Evolutionary conservation across 2,329 filamentous ascomycete genomes (phyloP).

Genomic region (Cladosporium sp.): DNA sequence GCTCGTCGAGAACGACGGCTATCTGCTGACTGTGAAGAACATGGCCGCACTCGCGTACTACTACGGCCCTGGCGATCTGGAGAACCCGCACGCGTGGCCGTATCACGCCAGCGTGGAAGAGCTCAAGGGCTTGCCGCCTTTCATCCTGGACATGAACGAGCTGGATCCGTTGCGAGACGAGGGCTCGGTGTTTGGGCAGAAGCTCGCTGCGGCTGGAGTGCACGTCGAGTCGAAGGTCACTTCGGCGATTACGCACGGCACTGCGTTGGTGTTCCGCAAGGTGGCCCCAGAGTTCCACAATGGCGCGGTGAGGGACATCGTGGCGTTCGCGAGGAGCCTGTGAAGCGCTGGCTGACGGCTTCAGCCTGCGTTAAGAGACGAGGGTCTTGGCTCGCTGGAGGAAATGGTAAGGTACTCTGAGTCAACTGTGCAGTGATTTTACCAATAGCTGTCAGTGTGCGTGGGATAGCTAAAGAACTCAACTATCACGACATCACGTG

Average conservation of each 20-base stretch:
- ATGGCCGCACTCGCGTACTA: slow-evolving; percentile 29
- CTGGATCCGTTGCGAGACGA: slow-evolving; percentile 38
- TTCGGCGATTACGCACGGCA: slow-evolving; percentile 32
- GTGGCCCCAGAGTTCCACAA: slow-evolving; percentile 32
- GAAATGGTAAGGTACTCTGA: too few relatives aligned
- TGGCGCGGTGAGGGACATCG: slow-evolving; percentile 29
- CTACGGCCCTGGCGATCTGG: slow-evolving; percentile 33
- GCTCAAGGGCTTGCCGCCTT: slow-evolving; percentile 35
- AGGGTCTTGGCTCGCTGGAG: too few relatives aligned
- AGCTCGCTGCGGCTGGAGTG: slow-evolving; percentile 33
- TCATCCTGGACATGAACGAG: slow-evolving; percentile 35
- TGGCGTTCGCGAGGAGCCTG: slow-evolving; percentile 32
- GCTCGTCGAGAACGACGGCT: slow-evolving; percentile 34
- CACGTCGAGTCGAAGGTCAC: slow-evolving; percentile 31
- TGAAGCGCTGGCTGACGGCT: neutral
- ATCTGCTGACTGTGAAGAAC: slow-evolving; percentile 28
- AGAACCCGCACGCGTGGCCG: slow-evolving; percentile 37
- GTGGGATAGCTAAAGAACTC: too few relatives aligned
- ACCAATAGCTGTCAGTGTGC: too few relatives aligned
- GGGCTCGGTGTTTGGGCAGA: slow-evolving; percentile 34
- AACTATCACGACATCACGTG: too few relatives aligned
- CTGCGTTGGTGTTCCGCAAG: slow-evolving; percentile 30
- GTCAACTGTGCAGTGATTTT: too few relatives aligned
- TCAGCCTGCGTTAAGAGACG: too few relatives aligned
- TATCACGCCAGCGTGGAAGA: slow-evolving; percentile 35